Evolutionary conservation across 1,284 basidiomycete species (phyloP), one percentile per base, ranked within the genome.

Genomic region (Xanthoconium separans): DNA sequence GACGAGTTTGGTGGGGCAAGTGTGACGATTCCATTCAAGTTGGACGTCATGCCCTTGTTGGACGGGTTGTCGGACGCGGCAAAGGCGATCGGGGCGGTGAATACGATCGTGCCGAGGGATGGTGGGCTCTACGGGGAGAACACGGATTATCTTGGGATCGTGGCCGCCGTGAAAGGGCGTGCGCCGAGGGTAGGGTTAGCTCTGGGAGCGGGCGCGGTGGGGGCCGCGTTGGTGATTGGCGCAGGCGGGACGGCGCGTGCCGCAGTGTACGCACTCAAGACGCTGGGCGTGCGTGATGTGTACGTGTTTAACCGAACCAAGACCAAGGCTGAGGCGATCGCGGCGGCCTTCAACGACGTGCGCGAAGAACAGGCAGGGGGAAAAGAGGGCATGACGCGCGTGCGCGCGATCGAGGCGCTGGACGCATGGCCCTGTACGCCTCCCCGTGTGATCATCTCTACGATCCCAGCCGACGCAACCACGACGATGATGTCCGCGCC

Each of bases 11-110:
- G 96, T 16, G 96, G 96, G 4, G 95, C 95, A 8, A 94, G 91
- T 7, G 94, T 98, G 24, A 99, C 97, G 6, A 96, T 97, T 58
- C 95, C 95, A 3, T 87, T 89, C 77, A 98, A 98, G 73, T 75
- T 95, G 41, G 88, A 93, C 55, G 80, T 97, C 59, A 91, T 97
- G 47, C 81, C 87, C 2, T 75, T 90, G 13, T 80, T 98, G 36
- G 86, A 93, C 61, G 73, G 76, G 42, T 74, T 97, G 36, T 91
- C 93, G 0, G 82, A 84, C 3, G 85, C 93, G 41, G 95, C 92
- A 0, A 77, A 84, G 61, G 76, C 81, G 5, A 94, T 98, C 55
- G 95, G 95, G 1, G 95, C 95, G 0, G 92, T 97, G 61, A 97
- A 98, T 73, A 98, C 95, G 24, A 82, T 97, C 66, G 80, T 95